Evolutionary conservation across 2,329 filamentous ascomycete genomes (phyloP).

Genomic region (Byssochlamys sp.): DNA sequence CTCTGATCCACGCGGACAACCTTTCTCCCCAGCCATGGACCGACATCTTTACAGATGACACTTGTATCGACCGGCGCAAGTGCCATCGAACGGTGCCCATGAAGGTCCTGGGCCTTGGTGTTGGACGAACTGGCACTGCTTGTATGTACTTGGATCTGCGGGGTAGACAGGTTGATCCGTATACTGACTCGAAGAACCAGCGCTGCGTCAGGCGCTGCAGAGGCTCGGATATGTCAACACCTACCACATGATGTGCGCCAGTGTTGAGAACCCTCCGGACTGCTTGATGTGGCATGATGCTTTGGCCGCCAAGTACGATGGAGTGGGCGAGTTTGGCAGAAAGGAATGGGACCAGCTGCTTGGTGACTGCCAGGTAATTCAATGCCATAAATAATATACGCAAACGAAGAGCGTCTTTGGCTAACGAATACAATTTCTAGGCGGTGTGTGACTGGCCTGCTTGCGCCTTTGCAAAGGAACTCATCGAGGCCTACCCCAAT

Average conservation of each 20-base stretch:
- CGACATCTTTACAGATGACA: slow-evolving; percentile 51
- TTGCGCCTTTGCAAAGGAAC: slow-evolving; percentile 57
- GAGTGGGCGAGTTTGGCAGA: slow-evolving; percentile 52
- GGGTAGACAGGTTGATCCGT: neutral
- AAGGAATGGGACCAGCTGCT: slow-evolving; percentile 62
- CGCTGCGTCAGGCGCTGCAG: slow-evolving; percentile 50
- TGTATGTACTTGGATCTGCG: slow-evolving; percentile 38
- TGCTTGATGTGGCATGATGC: slow-evolving; percentile 63
- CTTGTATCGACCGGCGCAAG: slow-evolving; percentile 57
- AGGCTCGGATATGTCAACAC: slow-evolving; percentile 58
- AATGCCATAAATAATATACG: neutral
- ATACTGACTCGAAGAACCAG: neutral
- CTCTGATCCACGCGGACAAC: slow-evolving; percentile 27
- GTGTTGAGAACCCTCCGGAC: slow-evolving; percentile 59
- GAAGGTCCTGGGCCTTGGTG: slow-evolving; percentile 60
- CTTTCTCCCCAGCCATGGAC: slow-evolving; percentile 32
- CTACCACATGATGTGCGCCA: slow-evolving; percentile 65
- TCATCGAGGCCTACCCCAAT: slow-evolving; percentile 62
- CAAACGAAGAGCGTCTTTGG: neutral
- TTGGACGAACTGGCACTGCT: slow-evolving; percentile 61
- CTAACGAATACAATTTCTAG: slow-evolving; percentile 16
- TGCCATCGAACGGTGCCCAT: slow-evolving; percentile 60
- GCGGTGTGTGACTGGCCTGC: slow-evolving; percentile 62
- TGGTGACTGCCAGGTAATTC: slow-evolving; percentile 46
- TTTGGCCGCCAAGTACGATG: slow-evolving; percentile 53